Percentiles rank a stretch among this genome's conserved stretches.
Conservation (phyloP, 257 asterid species). For the Solanum pinnatisectum region DNA sequence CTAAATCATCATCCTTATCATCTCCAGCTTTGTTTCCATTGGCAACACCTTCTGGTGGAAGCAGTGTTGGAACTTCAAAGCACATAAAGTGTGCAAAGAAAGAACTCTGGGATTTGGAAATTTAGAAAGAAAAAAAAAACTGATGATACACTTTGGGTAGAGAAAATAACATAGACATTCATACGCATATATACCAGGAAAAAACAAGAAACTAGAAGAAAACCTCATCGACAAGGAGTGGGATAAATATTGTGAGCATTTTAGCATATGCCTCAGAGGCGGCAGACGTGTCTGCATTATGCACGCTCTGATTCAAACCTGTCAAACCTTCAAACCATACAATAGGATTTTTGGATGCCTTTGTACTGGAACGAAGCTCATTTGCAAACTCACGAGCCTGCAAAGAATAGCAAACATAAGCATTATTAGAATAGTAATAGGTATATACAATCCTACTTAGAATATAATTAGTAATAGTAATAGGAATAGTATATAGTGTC, state of each 20-base stretch:
- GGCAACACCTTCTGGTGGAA: conserved; percentile 53
- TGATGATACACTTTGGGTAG: background rate
- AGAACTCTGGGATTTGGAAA: conserved; percentile 58
- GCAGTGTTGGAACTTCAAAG: conserved; percentile 82
- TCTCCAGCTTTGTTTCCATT: conserved; percentile 44
- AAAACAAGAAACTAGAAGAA: conserved; percentile 10
- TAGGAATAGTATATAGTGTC: background rate
- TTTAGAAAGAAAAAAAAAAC: background rate
- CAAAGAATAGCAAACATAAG: conserved; percentile 6
- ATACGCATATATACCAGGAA: background rate
- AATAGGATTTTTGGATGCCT: conserved; percentile 59
- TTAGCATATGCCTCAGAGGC: conserved; percentile 81
- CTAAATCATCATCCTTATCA: conserved; percentile 51
- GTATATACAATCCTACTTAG: background rate
- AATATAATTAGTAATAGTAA: background rate
- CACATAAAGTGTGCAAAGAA: conserved; percentile 97
- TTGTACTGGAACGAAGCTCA: conserved; percentile 90
- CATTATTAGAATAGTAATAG: background rate
- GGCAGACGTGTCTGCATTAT: conserved; percentile 63
- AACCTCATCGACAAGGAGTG: conserved; percentile 97
- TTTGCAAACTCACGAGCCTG: conserved; percentile 99
- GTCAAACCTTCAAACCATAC: conserved; percentile 87
- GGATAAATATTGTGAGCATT: conserved; percentile 85
- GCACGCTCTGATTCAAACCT: conserved; percentile 52
- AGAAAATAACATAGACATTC: background rate